Evolutionary conservation across 768 basidiomycete species (phyloP), one percentile per base, ranked within the genome.

Genomic region (Agaricus blazei): DNA sequence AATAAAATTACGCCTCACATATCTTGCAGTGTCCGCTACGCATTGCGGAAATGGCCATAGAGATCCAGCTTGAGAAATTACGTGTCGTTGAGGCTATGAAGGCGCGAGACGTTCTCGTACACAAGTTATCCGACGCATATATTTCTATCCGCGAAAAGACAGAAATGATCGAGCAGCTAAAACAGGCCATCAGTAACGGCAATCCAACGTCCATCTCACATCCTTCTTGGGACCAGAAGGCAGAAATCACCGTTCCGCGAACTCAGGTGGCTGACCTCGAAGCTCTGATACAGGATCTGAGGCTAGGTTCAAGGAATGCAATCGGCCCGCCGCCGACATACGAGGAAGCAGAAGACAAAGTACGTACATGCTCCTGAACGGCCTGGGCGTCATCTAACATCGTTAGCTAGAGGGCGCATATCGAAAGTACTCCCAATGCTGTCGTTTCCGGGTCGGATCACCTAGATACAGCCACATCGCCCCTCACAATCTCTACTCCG

Each of bases 81-180:
- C 76, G 77, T 47, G 77, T 83, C 1, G 67, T 65, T 23, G 85
- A 88, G 62, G 84, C 83, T 1, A 65, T 84, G 51, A 71, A 68
- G 27, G 87, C 87, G 29, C 81, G 87, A 40, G 87, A 90, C 62
- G 77, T 75, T 29, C 79, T 77, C 14, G 78, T 86, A 1, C 68
- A 77, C 41, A 80, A 79, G 29, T 75, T 90, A 11, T 72, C 78
- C 31, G 77, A 82, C 45, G 84, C 84, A 9, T 85, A 82, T 62
- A 64, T 70, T 12, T 82, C 83, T 0, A 70, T 88, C 60, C 77
- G 77, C n/a, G 76, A 84, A 63, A 87, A 88, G 67, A 73, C 77
- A 1, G 71, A 73, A 23, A 64, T 71, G 6, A 78, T 88, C 55
- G 72, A 77, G 34, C 71, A 65, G 6, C 64, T 87, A 43, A 75